phyloP scores from a whole-genome alignment of 78 protist genomes.

The Polysphondylium violaceum region DNA sequence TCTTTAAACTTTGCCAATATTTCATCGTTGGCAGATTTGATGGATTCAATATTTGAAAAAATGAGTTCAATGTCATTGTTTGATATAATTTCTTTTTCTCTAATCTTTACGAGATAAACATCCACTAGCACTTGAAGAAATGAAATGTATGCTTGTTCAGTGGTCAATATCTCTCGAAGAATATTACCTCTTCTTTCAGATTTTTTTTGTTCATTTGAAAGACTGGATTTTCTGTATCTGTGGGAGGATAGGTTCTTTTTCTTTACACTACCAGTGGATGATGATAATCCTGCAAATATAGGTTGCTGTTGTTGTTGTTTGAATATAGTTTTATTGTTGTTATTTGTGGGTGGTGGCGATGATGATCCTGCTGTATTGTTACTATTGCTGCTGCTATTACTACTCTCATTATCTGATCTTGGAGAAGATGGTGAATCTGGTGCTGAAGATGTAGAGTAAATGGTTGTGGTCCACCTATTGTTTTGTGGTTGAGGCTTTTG shows the following conservation, averaged over 20 bases:
- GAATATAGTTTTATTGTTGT: too few species aligned
- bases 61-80: conserved; percentile 22
- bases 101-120: conserved; percentile 14
- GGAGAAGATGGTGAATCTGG: too few species aligned
- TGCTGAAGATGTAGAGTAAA: too few species aligned
- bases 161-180: conserved; percentile 34
- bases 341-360: too few species aligned
- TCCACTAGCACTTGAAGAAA: conserved; percentile 42
- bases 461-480: too few species aligned
- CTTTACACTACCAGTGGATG: neutral
- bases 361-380: too few species aligned
- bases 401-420: too few species aligned
- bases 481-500: too few species aligned
- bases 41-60: conserved; percentile 60
- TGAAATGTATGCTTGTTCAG: conserved; percentile 67
- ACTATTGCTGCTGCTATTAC: too few species aligned
- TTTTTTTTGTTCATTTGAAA: neutral
- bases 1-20: conserved; percentile 22
- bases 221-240: neutral
- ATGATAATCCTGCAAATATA: too few species aligned
- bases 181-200: conserved; percentile 26
- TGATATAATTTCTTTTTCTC: neutral
- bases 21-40: conserved; percentile 48
- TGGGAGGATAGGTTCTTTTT: conserved; percentile 12
- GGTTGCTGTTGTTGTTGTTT: too few species aligned